Conservation (phyloP, 495 filamentous ascomycete species). For the Bombardia bombarda region DNA sequence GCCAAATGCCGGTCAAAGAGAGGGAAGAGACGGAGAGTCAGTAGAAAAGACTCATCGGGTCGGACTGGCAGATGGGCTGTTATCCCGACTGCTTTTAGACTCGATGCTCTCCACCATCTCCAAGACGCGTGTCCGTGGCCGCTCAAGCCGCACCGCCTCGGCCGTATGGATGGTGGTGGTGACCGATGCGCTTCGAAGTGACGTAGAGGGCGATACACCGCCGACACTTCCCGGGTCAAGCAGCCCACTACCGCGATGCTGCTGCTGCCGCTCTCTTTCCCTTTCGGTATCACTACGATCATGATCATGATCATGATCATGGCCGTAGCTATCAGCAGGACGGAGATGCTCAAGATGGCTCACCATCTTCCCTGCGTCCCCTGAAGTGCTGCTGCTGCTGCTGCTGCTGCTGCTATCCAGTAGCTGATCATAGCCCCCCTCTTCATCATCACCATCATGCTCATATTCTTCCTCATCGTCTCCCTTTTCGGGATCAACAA, state of each 20-base stretch:
- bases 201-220: slow-evolving; percentile 12
- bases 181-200: slow-evolving; percentile 8
- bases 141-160: slow-evolving; percentile 25
- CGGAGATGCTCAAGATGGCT: no score
- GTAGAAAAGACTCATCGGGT: no score
- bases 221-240: no score
- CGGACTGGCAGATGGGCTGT: slow-evolving; percentile 23
- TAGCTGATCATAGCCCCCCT: no score
- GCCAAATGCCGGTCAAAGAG: no score
- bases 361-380: no score
- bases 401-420: no score
- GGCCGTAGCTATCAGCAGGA: slow-evolving; percentile 7
- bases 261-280: no score
- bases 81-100: slow-evolving; percentile 24
- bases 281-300: no score
- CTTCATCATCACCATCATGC: background rate
- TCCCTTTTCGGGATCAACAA: slow-evolving; percentile 20
- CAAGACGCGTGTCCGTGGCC: slow-evolving; percentile 32
- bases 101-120: slow-evolving; percentile 41
- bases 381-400: no score
- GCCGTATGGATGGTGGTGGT: slow-evolving; percentile 19
- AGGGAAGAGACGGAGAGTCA: no score
- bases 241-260: no score
- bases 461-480: slow-evolving; percentile 1
- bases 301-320: slow-evolving; percentile 3